Base-by-base conservation (phyloP, 2,329 filamentous ascomycete genomes). In the Fusarium abutilonis region DNA sequence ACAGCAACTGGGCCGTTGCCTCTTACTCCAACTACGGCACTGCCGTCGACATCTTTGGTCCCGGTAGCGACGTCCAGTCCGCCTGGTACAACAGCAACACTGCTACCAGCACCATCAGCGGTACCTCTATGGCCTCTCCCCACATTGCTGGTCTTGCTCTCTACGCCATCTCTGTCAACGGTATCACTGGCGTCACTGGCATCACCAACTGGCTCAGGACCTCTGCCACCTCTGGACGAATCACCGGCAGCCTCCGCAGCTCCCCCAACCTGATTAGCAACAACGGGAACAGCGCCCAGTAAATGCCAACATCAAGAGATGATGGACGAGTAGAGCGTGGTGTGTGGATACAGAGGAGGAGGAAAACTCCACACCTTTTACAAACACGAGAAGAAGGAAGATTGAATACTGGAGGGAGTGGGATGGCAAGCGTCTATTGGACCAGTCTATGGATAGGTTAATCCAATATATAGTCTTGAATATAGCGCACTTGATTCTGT, bases 61-160 rank as follows among this genome's bases (percentile, higher is more conserved):
- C 83, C 3, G 83, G 83, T 17, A 72, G 75, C 38, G 65, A 61
- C 56, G 73, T 85, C 50, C 70, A 80, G 6, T 82, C 79, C 40
- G 72, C 85, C 6, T 86, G 80, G 80, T 79, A 77, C 65, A 76
- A 77, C 53, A 69, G 73, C 70, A 77, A 71, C 54, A 75, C 70
- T 14, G 78, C 82, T 41, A 80, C 73, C 50, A 77, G 77, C 62
- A 78, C 70, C 42, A 79, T 87, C 69, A 82, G 78, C 13, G 87
- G 87, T 32, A 89, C 87, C 10, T 86, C 82, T n/a, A 89, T 89
- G 86, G 84, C 86, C 4, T 75, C 79, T 4, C 87, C 87, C 1
- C 86, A 89, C 70, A 77, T 89, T 56, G 79, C 82, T 29, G 87
- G 87, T 23, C 76, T 89, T 21, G 84, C 64, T 19, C 72, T 78